These are phyloP conservation scores for Colletotrichum coccodes DNA, from an alignment of 2,329 filamentous ascomycete genomes.

Conservation along the genomic window DNA sequence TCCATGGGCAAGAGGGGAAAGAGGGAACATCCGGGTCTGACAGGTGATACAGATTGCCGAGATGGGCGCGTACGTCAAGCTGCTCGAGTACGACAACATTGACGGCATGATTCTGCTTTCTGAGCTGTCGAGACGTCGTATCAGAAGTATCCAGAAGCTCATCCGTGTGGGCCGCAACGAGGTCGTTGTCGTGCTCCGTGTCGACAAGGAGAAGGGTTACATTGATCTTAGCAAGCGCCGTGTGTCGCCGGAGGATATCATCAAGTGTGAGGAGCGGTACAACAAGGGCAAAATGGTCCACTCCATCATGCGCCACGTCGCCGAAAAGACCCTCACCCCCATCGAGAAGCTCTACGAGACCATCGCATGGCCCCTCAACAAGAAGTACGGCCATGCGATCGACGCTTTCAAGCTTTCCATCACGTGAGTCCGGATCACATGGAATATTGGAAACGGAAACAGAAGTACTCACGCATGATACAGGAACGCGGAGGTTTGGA, in stretches of 20 bases:
- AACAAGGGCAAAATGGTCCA: constrained; percentile 99
- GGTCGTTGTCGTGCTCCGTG: constrained; percentile 96
- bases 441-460: too few relatives aligned
- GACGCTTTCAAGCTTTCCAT: constrained; percentile 99
- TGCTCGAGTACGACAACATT: constrained; percentile 99
- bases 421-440: constrained; percentile 70
- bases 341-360: constrained; percentile 94
- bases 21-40: constrained; percentile 34
- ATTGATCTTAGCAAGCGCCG: constrained; percentile 99
- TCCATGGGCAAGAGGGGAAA: neutral
- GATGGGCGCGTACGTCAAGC: constrained; percentile 99
- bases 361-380: constrained; percentile 97
- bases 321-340: constrained; percentile 94
- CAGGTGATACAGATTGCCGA: constrained; percentile 81
- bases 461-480: neutral
- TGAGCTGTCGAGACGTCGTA: constrained; percentile 97
- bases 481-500: constrained; percentile 95
- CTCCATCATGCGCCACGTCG: constrained; percentile 98
- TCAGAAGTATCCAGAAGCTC: constrained; percentile 98
- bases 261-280: constrained; percentile 99
- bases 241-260: constrained; percentile 96
- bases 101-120: constrained; percentile 99
- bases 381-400: constrained; percentile 95
- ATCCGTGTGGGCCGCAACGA: constrained; percentile 98
- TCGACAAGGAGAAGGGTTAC: constrained; percentile 99